Evolutionary conservation across 306 rosid species (phyloP), one percentile per base, ranked within the genome.

Genomic region (Malus domestica): DNA sequence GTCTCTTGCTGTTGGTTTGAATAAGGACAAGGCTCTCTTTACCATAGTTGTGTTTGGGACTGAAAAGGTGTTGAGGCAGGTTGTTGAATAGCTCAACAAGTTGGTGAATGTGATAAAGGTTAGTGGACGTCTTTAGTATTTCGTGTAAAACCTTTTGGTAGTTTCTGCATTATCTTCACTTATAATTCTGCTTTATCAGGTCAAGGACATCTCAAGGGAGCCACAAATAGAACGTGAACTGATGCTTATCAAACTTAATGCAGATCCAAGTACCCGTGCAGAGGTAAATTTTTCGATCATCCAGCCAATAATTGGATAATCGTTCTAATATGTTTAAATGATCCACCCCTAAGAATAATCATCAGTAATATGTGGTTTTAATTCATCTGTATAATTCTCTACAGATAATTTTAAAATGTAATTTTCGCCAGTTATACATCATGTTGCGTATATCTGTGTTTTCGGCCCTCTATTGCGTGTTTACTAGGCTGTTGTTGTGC

Each of bases 1-100:
- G 80, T 88, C 91, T 60, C 87, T 88, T 40, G 91, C 91, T 1
- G 91, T 88, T 67, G 91, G 91, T 71, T 77, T 88, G 81, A 85
- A 85, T 78, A 85, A 70, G 85, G 91, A 88, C 82, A 85, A 81
- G 81, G 89, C 91, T 62, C 91, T 88, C 55, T 88, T 88, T 77
- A 88, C 91, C 75, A 85, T 85, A 60, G 91, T 88, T 27, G 89
- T 88, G 57, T 76, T 85, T 10, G 91, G 91, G 65, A 81, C 89
- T 8, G 89, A 79, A 61, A 88, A 76, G 78, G 83, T 88, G 33
- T 79, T 88, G 80, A 78, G 73, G 66, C 91, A 85, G 75, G 91
- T 88, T 29, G 89, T 88, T 30, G 91, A 88, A 59, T 89, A 88
- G 81, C 87, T 88, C 55, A 85, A 88, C 86, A 88, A 88, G 81